Conservation (phyloP, 1,139 yeast genomes). For the Keqinozyma sinolaborantium region DNA sequence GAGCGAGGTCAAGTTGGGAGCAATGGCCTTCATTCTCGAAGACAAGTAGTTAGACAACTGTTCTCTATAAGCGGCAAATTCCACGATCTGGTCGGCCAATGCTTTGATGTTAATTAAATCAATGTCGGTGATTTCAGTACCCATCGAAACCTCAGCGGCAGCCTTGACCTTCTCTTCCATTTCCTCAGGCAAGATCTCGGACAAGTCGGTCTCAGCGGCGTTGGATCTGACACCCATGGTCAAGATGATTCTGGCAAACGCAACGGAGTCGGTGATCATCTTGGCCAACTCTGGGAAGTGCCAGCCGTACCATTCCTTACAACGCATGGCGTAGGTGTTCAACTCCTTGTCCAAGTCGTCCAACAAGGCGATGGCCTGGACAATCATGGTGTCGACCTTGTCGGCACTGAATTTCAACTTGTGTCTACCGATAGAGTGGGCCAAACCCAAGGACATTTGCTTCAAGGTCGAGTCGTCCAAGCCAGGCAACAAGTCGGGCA, state of each 20-base stretch:
- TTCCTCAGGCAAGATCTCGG: constrained; percentile 91
- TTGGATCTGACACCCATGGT: constrained; percentile 93
- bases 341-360: constrained; percentile 97
- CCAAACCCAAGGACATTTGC: constrained; percentile 95
- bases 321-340: constrained; percentile 97
- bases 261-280: constrained; percentile 91
- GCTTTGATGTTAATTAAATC: constrained; percentile 89
- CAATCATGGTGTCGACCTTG: constrained; percentile 97
- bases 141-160: constrained; percentile 97
- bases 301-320: constrained; percentile 99
- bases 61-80: constrained; percentile 88
- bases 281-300: constrained; percentile 99
- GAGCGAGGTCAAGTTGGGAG: constrained; percentile 94
- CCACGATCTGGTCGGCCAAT: constrained; percentile 92
- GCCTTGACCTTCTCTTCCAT: constrained; percentile 75
- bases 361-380: constrained; percentile 94
- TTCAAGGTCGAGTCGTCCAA: constrained; percentile 78
- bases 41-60: constrained; percentile 83
- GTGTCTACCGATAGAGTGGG: constrained; percentile 97
- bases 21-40: constrained; percentile 96
- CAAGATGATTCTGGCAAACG: constrained; percentile 87
- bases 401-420: constrained; percentile 96
- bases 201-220: constrained; percentile 85
- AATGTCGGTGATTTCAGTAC: constrained; percentile 93
- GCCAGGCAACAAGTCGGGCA: constrained; percentile 94